Evolutionary conservation across 2,329 filamentous ascomycete genomes (phyloP).

Genomic region (Sporothrix brunneoviolacea): DNA sequence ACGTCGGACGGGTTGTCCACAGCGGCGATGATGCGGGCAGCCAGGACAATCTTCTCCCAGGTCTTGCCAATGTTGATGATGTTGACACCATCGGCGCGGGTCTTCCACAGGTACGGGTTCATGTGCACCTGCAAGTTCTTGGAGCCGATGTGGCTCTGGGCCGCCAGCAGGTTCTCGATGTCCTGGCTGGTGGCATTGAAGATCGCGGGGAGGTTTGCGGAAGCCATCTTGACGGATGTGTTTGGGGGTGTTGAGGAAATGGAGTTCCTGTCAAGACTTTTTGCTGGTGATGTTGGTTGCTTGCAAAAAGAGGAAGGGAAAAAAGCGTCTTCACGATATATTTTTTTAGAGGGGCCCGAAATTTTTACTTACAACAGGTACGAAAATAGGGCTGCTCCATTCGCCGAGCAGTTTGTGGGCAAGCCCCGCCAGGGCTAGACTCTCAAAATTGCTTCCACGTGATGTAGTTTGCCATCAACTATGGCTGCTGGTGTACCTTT

Average conservation of each 20-base stretch:
- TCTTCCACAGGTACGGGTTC: conserved; percentile 93
- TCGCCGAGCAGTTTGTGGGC: conserved; percentile 15
- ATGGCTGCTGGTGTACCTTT: neutral
- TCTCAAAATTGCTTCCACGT: conserved; percentile 5
- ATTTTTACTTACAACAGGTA: conserved; percentile 7
- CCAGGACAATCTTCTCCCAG: conserved; percentile 99
- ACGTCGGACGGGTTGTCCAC: conserved; percentile 99
- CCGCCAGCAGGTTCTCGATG: conserved; percentile 98
- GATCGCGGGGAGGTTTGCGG: conserved; percentile 83
- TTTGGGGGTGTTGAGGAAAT: conserved; percentile 13
- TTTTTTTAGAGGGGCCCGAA: conserved; percentile 17
- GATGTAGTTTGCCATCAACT: neutral
- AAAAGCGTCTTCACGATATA: conserved; percentile 8
- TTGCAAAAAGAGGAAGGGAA: conserved; percentile 2
- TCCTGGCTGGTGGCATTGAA: conserved; percentile 98
- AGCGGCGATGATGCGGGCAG: conserved; percentile 96
- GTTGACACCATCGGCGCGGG: conserved; percentile 95
- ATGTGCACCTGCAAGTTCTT: conserved; percentile 99
- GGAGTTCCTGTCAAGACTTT: neutral
- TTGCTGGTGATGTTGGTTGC: conserved; percentile 18
- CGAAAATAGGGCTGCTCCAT: conserved; percentile 16
- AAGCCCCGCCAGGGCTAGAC: conserved; percentile 13
- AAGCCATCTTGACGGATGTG: conserved; percentile 72
- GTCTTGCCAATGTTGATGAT: conserved; percentile 99
- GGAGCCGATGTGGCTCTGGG: conserved; percentile 91